Percentiles rank a stretch among this genome's conserved stretches.
Evolutionary conservation across 306 rosid genomes (phyloP).

Genomic region (Dryas octopetala): DNA sequence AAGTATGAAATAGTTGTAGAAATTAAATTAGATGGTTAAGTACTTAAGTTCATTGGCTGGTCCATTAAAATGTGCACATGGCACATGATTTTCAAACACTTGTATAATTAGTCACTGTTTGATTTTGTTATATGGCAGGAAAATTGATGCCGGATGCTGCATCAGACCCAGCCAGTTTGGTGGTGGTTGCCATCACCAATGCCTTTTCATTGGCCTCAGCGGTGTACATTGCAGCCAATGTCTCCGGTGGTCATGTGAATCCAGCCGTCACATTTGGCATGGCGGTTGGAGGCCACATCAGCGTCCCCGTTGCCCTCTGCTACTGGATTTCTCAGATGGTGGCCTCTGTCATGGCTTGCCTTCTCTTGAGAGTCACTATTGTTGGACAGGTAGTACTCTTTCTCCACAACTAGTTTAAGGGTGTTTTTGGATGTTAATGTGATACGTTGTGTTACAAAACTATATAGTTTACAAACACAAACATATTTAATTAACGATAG

Average conservation of each 20-base stretch:
- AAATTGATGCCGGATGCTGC: conserved; percentile 67
- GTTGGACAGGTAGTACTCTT: conserved; percentile 62
- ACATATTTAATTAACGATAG: too few relatives aligned
- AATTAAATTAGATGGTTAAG: not conserved
- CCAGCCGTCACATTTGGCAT: conserved; percentile 84
- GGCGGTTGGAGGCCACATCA: conserved; percentile 79
- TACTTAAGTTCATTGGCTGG: not conserved
- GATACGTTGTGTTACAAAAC: too few relatives aligned
- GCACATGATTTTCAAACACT: not conserved
- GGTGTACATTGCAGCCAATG: conserved; percentile 50
- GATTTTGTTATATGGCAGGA: conserved; percentile 38
- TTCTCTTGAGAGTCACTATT: conserved; percentile 55
- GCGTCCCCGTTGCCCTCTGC: conserved; percentile 70
- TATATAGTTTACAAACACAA: too few relatives aligned
- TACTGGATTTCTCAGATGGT: conserved; percentile 75
- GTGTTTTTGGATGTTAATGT: not conserved
- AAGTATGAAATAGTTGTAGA: too few relatives aligned
- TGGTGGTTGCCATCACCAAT: conserved; percentile 54
- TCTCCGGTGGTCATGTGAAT: conserved; percentile 84
- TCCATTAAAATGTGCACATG: not conserved
- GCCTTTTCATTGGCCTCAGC: conserved; percentile 58
- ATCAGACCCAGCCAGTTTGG: conserved; percentile 51
- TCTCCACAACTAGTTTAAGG: not conserved
- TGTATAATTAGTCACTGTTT: not conserved
- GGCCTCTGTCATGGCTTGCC: conserved; percentile 79